Conservation (phyloP, 768 basidiomycete species). For the Suillus ampliporus region DNA sequence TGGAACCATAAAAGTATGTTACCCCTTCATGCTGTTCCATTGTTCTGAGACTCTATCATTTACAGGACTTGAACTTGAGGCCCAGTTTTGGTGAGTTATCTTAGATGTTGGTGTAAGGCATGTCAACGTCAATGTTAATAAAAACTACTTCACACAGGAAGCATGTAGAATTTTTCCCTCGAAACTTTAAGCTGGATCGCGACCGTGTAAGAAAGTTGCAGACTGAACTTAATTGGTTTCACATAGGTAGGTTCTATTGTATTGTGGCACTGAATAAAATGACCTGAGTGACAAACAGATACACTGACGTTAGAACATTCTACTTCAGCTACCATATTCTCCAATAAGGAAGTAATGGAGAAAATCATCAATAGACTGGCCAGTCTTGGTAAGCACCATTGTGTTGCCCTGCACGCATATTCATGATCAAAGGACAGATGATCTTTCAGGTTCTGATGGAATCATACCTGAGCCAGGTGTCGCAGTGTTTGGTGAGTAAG, state of each 20-base stretch:
- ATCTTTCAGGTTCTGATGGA: not conserved
- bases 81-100: constrained; percentile 4
- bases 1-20: constrained; percentile 1
- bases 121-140: not conserved
- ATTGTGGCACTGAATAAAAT: not conserved
- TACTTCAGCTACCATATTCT: not conserved
- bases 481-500: not conserved
- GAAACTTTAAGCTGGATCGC: not conserved
- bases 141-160: not conserved
- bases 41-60: too few species aligned
- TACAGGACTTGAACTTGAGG: constrained; percentile 7
- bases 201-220: not conserved
- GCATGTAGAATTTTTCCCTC: not conserved
- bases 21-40: too few species aligned
- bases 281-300: not conserved
- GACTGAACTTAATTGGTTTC: not conserved
- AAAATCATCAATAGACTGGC: not conserved
- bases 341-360: not conserved
- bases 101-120: too few species aligned
- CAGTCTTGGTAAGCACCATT: not conserved
- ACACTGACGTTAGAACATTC: not conserved
- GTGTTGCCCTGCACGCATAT: accelerated
- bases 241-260: not conserved
- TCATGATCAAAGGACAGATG: not conserved
- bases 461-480: not conserved